phyloP scores from a whole-genome alignment of 768 basidiomycete species.

The Calvatia gigantea region DNA sequence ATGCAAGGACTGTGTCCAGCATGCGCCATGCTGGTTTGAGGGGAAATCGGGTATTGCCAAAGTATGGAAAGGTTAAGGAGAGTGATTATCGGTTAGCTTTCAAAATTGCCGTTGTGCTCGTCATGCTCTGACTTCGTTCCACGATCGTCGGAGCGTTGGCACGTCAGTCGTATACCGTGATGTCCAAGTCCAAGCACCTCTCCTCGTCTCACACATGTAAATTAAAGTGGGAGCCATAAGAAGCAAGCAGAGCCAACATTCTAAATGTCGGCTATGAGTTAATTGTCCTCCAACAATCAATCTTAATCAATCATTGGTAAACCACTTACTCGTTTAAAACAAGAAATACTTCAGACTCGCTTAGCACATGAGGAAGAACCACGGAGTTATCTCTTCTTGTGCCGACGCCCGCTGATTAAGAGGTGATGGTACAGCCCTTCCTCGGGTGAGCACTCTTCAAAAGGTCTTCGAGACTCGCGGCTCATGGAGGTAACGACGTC shows the following conservation, averaged over 20 bases:
- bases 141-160: not conserved
- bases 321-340: too few species aligned
- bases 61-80: not conserved
- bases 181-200: not conserved
- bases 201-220: not conserved
- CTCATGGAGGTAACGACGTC: not conserved
- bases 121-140: not conserved
- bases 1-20: too few species aligned
- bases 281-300: too few species aligned
- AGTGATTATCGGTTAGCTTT: too few species aligned
- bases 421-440: not conserved
- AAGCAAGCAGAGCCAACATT: too few species aligned
- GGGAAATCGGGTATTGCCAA: too few species aligned
- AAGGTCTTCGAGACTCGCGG: too few species aligned
- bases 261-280: too few species aligned
- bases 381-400: not conserved
- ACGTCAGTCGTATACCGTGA: not conserved
- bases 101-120: not conserved
- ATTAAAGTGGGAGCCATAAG: too few species aligned
- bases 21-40: too few species aligned
- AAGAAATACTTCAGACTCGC: too few species aligned
- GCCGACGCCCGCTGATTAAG: conserved; percentile 12
- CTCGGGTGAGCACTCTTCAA: not conserved
- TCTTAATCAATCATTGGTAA: too few species aligned
- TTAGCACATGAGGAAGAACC: not conserved